Percentiles rank a stretch among this genome's conserved stretches.
These are phyloP conservation scores for Penicillium sp. DNA, from an alignment of 2,329 filamentous ascomycete genomes.

Conservation along the genomic window DNA sequence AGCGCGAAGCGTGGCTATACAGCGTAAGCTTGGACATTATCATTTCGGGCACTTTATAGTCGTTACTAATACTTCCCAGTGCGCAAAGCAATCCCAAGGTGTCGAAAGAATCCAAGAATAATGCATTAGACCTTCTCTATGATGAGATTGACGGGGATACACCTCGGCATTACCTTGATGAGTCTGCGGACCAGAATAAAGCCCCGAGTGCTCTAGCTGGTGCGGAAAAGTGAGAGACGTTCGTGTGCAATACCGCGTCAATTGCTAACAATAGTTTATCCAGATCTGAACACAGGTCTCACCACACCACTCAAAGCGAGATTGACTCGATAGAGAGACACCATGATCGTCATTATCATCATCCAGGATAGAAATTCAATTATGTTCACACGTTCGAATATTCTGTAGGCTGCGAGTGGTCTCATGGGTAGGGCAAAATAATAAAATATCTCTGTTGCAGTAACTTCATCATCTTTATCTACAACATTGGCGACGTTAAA, in stretches of 20 bases:
- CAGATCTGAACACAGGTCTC: conserved; percentile 16
- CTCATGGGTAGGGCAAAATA: background rate
- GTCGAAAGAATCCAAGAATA: conserved; percentile 20
- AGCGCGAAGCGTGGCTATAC: conserved; percentile 18
- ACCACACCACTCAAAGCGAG: conserved; percentile 1
- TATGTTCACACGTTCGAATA: background rate
- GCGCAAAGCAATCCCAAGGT: conserved; percentile 16
- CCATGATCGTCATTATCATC: background rate
- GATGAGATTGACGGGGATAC: conserved; percentile 16
- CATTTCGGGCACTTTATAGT: background rate
- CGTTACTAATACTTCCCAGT: conserved; percentile 1
- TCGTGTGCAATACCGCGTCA: background rate
- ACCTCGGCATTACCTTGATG: conserved; percentile 12
- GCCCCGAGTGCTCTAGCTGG: conserved; percentile 11
- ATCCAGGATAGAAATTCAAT: background rate
- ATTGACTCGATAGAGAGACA: background rate
- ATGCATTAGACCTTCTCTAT: conserved; percentile 19
- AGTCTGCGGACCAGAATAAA: conserved; percentile 3
- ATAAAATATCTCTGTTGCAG: background rate
- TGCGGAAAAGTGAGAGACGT: conserved; percentile 15
- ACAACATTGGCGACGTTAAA: conserved; percentile 3
- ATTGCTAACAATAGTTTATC: background rate
- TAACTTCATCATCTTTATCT: background rate
- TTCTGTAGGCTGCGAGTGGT: background rate
- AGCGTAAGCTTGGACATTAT: conserved; percentile 7